These are phyloP conservation scores for Colletotrichum horii DNA, from an alignment of 2,329 filamentous ascomycete species.

Conservation along the genomic window DNA sequence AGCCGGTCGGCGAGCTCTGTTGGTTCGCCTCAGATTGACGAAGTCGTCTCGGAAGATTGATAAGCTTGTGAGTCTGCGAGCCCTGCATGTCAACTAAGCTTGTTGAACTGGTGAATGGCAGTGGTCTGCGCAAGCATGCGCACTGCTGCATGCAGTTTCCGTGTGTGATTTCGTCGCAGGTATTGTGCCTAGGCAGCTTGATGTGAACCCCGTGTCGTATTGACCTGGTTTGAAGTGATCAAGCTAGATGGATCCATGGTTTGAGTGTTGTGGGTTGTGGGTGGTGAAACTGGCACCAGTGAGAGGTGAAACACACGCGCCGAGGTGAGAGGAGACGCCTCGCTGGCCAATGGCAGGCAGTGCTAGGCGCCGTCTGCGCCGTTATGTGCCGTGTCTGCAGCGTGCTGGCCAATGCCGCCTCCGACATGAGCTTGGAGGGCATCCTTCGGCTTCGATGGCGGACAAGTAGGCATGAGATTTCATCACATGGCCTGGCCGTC, in stretches of 20 bases:
- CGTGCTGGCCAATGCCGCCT: conserved; percentile 8
- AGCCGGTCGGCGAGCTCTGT: not conserved
- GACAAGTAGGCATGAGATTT: not conserved
- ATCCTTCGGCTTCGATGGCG: not conserved
- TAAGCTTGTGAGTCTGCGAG: not conserved
- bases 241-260: not conserved
- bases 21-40: not conserved
- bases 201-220: not conserved
- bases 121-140: no score
- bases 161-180: not conserved
- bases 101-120: not conserved
- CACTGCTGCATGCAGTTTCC: no score
- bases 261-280: not conserved
- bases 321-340: conserved; percentile 10
- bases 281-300: conserved; percentile 33
- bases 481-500: not conserved
- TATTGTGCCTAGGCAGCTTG: not conserved
- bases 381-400: not conserved
- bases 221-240: not conserved
- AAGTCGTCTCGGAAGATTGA: not conserved
- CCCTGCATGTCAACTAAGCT: not conserved
- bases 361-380: conserved; percentile 30
- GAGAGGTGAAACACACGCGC: conserved; percentile 33
- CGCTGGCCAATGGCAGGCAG: conserved; percentile 29
- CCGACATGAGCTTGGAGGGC: not conserved